Base-by-base conservation (phyloP, 331 rosid genomes). In the Quercus tomentella region DNA sequence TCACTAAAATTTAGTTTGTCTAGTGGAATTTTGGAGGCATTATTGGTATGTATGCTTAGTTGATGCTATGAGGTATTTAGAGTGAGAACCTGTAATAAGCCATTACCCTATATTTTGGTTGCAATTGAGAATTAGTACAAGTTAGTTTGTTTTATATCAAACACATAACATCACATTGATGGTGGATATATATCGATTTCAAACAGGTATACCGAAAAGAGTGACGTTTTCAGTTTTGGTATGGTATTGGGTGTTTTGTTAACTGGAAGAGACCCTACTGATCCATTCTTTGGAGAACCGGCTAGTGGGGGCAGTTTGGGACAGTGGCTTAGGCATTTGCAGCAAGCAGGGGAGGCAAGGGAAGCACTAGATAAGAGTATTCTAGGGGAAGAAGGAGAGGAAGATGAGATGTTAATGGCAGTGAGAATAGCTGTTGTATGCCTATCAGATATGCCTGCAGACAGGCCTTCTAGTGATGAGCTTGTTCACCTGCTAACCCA, bases 401-500 rank as follows among this genome's bases (percentile, higher is more conserved):
- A 96, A 87, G 97, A 96, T 66, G 99, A 96, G 86, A 96, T 96
- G 97, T 75, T 96, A 70, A 96, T 96, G 99, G 99, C 97, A 16
- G 88, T 96, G 80, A 87, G 96, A 80, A 93, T 96, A 51, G 97
- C 98, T n/a, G 93, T 96, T 1, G 99, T 92, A 4, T 96, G 99
- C 86, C 80, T 96, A 18, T 96, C 99, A 21, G 98, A 93, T 80
- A 78, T 78, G 90, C 94, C 99, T 56, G 91, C 94, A 5, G 94
- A 96, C 25, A 85, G 99, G 71, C 99, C 99, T 78, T 96, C 98
- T 5, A 96, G 99, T 79, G 99, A 96, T 69, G 99, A 93, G 72
- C 97, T 96, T 79, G 99, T 91, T 82, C 99, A 93, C 90, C 87
- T 93, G 97, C 92, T 96, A 84, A 96, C 99, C 81, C 99, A 96